These are phyloP conservation scores for Styphnolobium japonicum DNA, from an alignment of 306 rosid genomes.

Conservation along the genomic window DNA sequence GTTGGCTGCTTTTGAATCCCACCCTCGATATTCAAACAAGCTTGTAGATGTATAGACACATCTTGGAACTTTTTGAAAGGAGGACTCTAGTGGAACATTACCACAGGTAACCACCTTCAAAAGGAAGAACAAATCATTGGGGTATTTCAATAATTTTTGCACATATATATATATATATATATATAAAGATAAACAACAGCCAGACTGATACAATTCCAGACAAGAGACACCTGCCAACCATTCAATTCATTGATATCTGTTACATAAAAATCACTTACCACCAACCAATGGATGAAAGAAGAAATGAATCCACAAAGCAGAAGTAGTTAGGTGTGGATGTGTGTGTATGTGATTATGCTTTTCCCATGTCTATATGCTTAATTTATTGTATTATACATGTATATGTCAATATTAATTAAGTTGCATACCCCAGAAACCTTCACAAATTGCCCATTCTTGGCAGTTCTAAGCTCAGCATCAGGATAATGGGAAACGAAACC, in stretches of 20 bases:
- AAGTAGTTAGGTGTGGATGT: not conserved
- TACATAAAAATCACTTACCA: slow-evolving; percentile 5
- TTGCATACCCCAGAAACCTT: slow-evolving; percentile 97
- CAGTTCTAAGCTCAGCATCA: slow-evolving; percentile 96
- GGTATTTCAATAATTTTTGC: slow-evolving; percentile 21
- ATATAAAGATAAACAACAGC: slow-evolving; percentile 17
- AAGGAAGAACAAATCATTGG: slow-evolving; percentile 31
- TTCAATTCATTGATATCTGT: slow-evolving; percentile 10
- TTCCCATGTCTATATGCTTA: not conserved
- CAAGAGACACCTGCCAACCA: slow-evolving; percentile 8
- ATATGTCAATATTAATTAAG: slow-evolving; percentile 9
- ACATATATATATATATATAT: no score
- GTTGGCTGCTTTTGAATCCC: slow-evolving; percentile 96
- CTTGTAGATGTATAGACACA: slow-evolving; percentile 95
- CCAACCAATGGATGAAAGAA: slow-evolving; percentile 15
- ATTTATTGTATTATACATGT: not conserved
- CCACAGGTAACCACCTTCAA: slow-evolving; percentile 98
- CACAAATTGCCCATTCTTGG: slow-evolving; percentile 95
- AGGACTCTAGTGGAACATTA: slow-evolving; percentile 93
- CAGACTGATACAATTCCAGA: not conserved
- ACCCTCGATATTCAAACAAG: slow-evolving; percentile 91
- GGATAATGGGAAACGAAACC: slow-evolving; percentile 83
- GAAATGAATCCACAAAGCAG: not conserved
- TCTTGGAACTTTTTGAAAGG: slow-evolving; percentile 90
- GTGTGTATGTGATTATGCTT: slow-evolving; percentile 10